Conservation (phyloP, 495 filamentous ascomycete species). For the Cercophora scortea region DNA sequence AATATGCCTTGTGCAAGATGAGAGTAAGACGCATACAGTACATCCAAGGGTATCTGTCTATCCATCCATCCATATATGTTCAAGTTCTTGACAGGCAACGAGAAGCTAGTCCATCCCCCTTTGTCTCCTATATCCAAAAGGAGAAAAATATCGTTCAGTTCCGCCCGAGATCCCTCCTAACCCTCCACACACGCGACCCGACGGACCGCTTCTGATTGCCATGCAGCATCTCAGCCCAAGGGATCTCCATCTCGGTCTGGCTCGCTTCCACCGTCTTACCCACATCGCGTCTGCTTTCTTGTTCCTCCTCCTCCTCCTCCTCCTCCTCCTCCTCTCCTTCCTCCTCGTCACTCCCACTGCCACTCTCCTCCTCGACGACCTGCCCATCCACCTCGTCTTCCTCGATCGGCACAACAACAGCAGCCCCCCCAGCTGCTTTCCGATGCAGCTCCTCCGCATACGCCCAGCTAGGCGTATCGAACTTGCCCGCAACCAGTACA, state of each 20-base stretch:
- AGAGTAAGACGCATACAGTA: too few relatives aligned
- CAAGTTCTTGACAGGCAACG: too few relatives aligned
- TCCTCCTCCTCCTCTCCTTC: not conserved
- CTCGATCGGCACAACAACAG: not conserved
- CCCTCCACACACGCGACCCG: constrained; percentile 46
- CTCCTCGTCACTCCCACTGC: constrained; percentile 5
- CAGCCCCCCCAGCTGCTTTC: not conserved
- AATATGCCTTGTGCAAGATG: too few relatives aligned
- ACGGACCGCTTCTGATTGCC: constrained; percentile 39
- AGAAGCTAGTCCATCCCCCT: not conserved
- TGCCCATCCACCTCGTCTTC: not conserved
- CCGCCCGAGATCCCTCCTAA: constrained; percentile 45
- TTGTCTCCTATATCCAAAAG: not conserved
- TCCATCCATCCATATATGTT: too few relatives aligned
- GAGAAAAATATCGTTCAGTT: not conserved
- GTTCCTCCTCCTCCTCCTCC: constrained; percentile 9
- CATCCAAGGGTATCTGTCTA: too few relatives aligned
- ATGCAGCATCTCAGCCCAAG: constrained; percentile 46
- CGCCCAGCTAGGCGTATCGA: constrained; percentile 52
- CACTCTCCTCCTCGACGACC: constrained; percentile 5
- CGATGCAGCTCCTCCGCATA: constrained; percentile 44
- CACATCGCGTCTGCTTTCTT: constrained; percentile 12
- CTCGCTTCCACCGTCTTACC: constrained; percentile 5
- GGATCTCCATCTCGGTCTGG: constrained; percentile 21
- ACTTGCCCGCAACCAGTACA: constrained; percentile 49